Evolutionary conservation across 306 rosid genomes (phyloP).

Genomic region (Purshia tridentata): DNA sequence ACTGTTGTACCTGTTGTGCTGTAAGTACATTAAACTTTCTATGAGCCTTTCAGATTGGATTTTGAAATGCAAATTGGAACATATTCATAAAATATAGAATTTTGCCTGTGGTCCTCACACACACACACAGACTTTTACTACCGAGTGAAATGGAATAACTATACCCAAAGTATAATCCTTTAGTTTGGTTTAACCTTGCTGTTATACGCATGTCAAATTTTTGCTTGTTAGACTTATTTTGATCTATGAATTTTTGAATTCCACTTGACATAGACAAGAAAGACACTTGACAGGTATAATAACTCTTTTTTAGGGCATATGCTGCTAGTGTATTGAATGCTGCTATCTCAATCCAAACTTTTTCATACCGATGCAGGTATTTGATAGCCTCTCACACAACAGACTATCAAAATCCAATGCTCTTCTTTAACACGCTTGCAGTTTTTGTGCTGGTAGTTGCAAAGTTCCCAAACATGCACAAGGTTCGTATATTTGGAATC

Average conservation of each 20-base stretch:
- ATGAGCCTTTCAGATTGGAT: not conserved
- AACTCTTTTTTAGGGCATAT: not conserved
- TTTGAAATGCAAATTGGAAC: not conserved
- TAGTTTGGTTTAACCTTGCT: constrained; percentile 1
- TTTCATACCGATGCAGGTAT: constrained; percentile 29
- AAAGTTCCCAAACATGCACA: constrained; percentile 51
- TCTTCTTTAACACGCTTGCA: constrained; percentile 39
- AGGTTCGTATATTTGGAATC: constrained; percentile 48
- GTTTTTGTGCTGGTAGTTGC: constrained; percentile 47
- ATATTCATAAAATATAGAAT: not conserved
- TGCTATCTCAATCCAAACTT: not conserved
- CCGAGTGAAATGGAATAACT: not conserved
- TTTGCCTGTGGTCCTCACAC: not conserved
- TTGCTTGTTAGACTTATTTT: not conserved
- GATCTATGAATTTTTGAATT: not conserved
- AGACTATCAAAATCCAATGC: constrained; percentile 43
- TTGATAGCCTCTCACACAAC: constrained; percentile 50
- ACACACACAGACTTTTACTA: not conserved
- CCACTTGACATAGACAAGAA: not conserved
- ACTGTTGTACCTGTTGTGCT: constrained; percentile 43
- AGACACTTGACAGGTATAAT: not conserved
- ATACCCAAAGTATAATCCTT: not conserved
- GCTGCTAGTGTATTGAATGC: not conserved
- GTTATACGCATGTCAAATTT: not conserved
- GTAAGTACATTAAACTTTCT: constrained; percentile 23